Evolutionary conservation across 2,329 filamentous ascomycete genomes (phyloP).

Genomic region (Aspergillus brasiliensis): DNA sequence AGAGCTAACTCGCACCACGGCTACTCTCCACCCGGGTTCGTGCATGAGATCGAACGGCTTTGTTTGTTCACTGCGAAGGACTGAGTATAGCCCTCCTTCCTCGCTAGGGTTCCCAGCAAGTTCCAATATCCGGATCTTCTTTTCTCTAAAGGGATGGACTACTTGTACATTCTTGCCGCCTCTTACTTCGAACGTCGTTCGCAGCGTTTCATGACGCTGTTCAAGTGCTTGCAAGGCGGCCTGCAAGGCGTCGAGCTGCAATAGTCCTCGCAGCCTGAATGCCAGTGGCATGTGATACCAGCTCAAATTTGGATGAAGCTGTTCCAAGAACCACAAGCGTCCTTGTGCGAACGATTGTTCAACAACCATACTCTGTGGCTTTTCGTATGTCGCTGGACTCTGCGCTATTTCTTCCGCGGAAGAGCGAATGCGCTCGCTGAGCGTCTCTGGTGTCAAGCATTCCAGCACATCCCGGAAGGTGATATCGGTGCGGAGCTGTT

Average conservation of each 20-base stretch:
- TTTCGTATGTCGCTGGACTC: too few relatives aligned
- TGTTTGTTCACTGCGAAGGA: constrained; percentile 1
- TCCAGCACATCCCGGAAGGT: constrained; percentile 1
- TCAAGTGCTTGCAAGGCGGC: constrained; percentile 1
- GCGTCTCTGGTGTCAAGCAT: background rate
- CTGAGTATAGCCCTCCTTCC: background rate
- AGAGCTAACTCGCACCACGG: background rate
- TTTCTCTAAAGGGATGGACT: background rate
- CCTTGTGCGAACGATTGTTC: constrained; percentile 9
- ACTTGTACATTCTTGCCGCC: background rate
- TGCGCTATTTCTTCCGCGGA: background rate
- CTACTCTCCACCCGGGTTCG: background rate
- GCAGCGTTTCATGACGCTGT: constrained; percentile 8
- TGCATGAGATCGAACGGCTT: constrained; percentile 1
- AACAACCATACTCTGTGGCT: background rate
- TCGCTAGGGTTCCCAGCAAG: background rate
- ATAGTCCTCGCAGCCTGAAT: background rate
- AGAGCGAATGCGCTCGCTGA: background rate
- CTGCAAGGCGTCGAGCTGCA: constrained; percentile 6
- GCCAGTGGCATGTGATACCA: constrained; percentile 5
- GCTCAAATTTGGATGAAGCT: background rate
- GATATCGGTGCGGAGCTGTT: background rate
- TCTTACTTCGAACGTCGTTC: constrained; percentile 5
- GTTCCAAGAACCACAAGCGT: constrained; percentile 8
- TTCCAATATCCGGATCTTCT: background rate